Percentiles rank a stretch among this genome's conserved stretches.
phyloP scores from a whole-genome alignment of 495 filamentous ascomycete genomes.

The Tuber brumale region DNA sequence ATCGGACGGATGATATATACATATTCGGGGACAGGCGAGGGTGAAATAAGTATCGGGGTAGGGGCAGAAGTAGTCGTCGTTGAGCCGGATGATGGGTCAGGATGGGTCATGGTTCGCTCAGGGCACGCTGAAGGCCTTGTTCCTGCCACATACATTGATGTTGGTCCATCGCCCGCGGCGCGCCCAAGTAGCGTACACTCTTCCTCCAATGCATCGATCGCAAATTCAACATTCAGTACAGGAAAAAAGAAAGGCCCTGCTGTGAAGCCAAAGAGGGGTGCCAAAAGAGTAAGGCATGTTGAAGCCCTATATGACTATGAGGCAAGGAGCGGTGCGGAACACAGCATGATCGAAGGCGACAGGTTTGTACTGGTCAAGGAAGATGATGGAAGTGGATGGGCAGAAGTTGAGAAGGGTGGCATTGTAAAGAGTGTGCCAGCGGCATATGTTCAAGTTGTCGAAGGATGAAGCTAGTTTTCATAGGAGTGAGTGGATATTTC shows the following conservation, averaged over 20 bases:
- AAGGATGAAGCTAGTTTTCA: constrained; percentile 8
- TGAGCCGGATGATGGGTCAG: constrained; percentile 87
- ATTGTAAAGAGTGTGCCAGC: constrained; percentile 86
- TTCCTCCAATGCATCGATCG: constrained; percentile 45
- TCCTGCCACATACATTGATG: constrained; percentile 72
- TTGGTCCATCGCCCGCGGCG: constrained; percentile 42
- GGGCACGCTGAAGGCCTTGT: constrained; percentile 72
- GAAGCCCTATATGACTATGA: constrained; percentile 90
- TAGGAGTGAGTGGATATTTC: not conserved
- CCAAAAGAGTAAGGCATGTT: constrained; percentile 91
- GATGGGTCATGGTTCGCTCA: constrained; percentile 76
- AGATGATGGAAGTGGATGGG: constrained; percentile 91
- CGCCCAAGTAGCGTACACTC: constrained; percentile 50
- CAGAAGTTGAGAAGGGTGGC: constrained; percentile 89
- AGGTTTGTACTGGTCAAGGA: constrained; percentile 78
- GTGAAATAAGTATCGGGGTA: constrained; percentile 72
- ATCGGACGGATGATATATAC: constrained; percentile 78
- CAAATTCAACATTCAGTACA: constrained; percentile 37
- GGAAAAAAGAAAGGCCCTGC: constrained; percentile 85
- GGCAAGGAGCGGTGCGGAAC: constrained; percentile 77
- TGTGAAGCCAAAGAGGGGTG: constrained; percentile 83
- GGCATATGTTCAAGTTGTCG: constrained; percentile 79
- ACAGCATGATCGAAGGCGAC: constrained; percentile 85
- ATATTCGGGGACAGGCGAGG: constrained; percentile 70
- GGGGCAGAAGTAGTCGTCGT: constrained; percentile 67